These are phyloP conservation scores for Fraxinus albicans DNA, from an alignment of 305 asterid genomes.

Conservation along the genomic window DNA sequence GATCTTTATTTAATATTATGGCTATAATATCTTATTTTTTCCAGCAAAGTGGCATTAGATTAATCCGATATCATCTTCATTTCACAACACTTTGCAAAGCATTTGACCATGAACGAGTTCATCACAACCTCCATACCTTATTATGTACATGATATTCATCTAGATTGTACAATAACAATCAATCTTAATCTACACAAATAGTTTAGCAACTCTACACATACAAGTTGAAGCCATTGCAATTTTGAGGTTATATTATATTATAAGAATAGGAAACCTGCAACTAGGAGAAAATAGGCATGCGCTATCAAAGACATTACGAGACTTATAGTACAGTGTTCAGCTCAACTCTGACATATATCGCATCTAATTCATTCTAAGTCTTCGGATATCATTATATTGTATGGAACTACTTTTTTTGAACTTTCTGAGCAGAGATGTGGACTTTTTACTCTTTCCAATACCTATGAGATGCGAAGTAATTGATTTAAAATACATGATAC, in stretches of 20 bases:
- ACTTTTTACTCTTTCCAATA: background rate
- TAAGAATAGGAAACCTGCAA: background rate
- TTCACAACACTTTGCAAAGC: conserved; percentile 32
- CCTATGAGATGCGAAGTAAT: no score
- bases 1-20: no score
- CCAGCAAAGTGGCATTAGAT: no score
- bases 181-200: background rate
- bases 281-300: background rate
- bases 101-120: conserved; percentile 55
- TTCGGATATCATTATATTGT: background rate
- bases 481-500: background rate
- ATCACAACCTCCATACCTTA: no score
- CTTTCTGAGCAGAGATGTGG: background rate
- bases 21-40: no score
- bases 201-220: background rate
- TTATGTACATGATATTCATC: background rate
- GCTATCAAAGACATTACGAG: background rate
- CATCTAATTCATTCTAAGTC: background rate
- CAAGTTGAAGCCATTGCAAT: background rate
- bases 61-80: no score
- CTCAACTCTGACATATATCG: background rate
- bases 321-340: background rate
- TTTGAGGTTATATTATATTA: background rate
- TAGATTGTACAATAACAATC: background rate
- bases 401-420: background rate